Base-by-base conservation (phyloP, 192 early-diverging fungal genomes). In the Entomortierella lignicola region DNA sequence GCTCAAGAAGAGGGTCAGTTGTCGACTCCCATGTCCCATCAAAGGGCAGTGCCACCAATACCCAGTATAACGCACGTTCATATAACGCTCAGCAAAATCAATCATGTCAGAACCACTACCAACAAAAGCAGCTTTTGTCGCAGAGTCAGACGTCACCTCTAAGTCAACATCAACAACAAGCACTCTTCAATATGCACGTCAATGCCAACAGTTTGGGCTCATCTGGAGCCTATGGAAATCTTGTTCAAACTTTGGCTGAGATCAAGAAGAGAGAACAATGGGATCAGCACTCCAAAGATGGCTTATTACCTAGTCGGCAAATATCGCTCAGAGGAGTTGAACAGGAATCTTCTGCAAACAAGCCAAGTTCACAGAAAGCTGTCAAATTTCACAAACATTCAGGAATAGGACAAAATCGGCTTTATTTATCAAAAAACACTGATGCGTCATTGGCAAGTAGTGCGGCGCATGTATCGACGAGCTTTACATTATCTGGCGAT, bases 191-290 rank as follows among this genome's bases (percentile, higher is more conserved):
- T 21, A 74, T 74, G 72, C 72, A 74, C 29, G 58, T 74, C 13
- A 74, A 74, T 26, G 63, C 72, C 29, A 74, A 74, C 64, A 67
- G 64, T 74, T 74, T 74, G 48, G 72, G 72, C 2, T 31, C 59
- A 15, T 74, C 72, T 8, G 72, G 72, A 12, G 58, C 72, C 8
- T 74, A 74, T 56, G 72, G 72, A 21, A 74, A 74, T 31, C 31
- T 74, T 5, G 72, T 67, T 12, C 72, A 66, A 15, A 63, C 71
- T 1, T 31, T 74, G 32, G 72, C 64, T 23, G 72, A 73, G 26
- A 73, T 73, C 55, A 64, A 65, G 55, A 64, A 52, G 20, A 54
- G 63, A 20, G 69, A 71, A 30, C 53, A 62, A 23, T 8, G 42
- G 47, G 42, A 17, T 15, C 62, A 64, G 10, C 60, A 26, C 3